Conservation (phyloP, 441 rosid genomes). For the Mallotus japonicus region DNA sequence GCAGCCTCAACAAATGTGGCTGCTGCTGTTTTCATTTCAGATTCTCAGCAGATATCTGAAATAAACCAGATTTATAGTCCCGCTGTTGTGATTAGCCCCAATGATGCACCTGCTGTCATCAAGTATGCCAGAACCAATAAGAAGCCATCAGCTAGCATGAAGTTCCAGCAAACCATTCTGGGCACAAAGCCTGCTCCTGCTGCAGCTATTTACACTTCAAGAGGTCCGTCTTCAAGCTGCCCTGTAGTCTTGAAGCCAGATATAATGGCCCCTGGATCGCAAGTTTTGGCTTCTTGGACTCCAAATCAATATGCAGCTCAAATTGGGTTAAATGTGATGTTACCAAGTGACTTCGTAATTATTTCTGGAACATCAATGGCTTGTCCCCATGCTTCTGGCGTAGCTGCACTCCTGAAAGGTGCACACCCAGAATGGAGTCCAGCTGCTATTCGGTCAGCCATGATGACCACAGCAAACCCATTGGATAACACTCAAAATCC, state of each 20-base stretch:
- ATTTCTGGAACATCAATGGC: conserved; percentile 93
- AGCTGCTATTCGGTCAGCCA: conserved; percentile 79
- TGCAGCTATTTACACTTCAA: conserved; percentile 38
- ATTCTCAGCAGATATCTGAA: conserved; percentile 20
- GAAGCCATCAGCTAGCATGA: conserved; percentile 30
- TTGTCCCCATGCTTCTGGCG: conserved; percentile 83
- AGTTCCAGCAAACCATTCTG: conserved; percentile 39
- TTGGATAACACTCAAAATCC: conserved; percentile 42
- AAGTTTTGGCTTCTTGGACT: conserved; percentile 82
- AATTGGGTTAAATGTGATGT: conserved; percentile 14
- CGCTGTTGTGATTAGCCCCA: conserved; percentile 32
- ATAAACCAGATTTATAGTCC: conserved; percentile 18
- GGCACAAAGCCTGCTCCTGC: conserved; percentile 44
- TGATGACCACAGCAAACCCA: conserved; percentile 63
- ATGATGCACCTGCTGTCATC: conserved; percentile 29
- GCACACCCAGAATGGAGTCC: conserved; percentile 66
- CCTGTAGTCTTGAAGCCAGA: conserved; percentile 72
- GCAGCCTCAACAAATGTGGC: conserved; percentile 12
- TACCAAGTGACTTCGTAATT: conserved; percentile 36
- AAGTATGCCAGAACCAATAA: conserved; percentile 28
- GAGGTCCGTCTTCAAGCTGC: conserved; percentile 47
- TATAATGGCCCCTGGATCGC: conserved; percentile 72
- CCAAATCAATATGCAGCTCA: conserved; percentile 29
- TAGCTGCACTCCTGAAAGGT: conserved; percentile 68
- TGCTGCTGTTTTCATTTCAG: conserved; percentile 42